Evolutionary conservation across 768 basidiomycete genomes (phyloP), one percentile per base, ranked within the genome.

Genomic region (Candolleomyces eurysporus): DNA sequence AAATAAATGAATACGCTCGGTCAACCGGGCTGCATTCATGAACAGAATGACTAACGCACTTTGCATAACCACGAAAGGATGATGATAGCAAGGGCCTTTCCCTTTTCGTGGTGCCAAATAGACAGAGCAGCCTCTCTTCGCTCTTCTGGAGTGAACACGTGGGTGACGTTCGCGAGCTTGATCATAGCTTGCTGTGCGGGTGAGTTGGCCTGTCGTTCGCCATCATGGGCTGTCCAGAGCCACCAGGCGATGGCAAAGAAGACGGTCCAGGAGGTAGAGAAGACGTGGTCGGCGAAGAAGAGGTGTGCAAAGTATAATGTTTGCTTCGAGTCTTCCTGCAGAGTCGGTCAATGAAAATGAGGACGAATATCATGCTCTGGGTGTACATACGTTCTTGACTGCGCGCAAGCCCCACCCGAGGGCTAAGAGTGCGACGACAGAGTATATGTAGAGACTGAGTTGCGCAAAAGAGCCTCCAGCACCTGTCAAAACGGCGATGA

Each of bases 391-490:
- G 72, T 90, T 84, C 68, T 90, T 86, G 54, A 96, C 86, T n/a
- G 87, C 90, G 61, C 86, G 86, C 58, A 98, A 71, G 32, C 94
- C 96, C 94, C 96, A 97, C 2, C 82, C 82, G 22, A 96, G 83
- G 0, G 86, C 92, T 14, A 88, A 79, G 48, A 98, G 84, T 45
- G 88, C 92, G 26, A 89, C 72, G 59, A 90, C 88, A 10, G 96
- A 98, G 78, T 99, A 99, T 19, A 95, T 80, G 75, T 98, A 98
- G 70, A 96, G 82, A 73, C 88, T 91, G 62, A 98, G 82, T 75
- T 99, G 97, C 0, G 90, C 87, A 66, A 94, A 87, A n/a, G 90
- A 88, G n/a, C 91, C 90, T n/a, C 92, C 94, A 32, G 92, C 89
- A 19, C 96, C 96, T 0, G 90, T 91, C 61, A 95, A 75, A 60